These are phyloP conservation scores for Cyclanthera cordifolia DNA, from an alignment of 306 rosid species.

Conservation along the genomic window DNA sequence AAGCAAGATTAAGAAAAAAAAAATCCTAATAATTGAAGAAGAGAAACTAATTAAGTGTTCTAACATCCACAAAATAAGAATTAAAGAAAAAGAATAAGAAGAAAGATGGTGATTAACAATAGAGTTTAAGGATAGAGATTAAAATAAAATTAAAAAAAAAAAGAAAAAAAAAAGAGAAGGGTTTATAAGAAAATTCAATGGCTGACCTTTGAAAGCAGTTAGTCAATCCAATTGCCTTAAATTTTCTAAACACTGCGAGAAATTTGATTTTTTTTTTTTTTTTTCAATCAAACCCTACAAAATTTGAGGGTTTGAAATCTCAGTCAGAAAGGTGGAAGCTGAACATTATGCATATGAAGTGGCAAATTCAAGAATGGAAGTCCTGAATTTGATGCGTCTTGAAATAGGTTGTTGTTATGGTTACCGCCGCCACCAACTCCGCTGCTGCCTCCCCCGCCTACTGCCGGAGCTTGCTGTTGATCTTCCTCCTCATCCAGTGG, in stretches of 20 bases:
- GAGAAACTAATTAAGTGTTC: neutral
- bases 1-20: neutral
- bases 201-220: slow-evolving; percentile 5
- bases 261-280: neutral
- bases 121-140: neutral
- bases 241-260: slow-evolving; percentile 1
- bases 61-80: slow-evolving; percentile 1
- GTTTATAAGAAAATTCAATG: slow-evolving; percentile 7
- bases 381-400: slow-evolving; percentile 10
- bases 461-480: neutral
- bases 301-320: neutral
- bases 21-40: neutral
- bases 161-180: neutral
- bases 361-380: slow-evolving; percentile 16
- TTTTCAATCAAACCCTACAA: neutral
- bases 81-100: neutral
- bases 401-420: slow-evolving; percentile 1
- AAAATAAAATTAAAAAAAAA: no score
- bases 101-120: neutral
- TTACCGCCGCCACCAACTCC: no score
- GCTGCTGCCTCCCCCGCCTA: no score
- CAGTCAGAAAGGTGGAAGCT: slow-evolving; percentile 12
- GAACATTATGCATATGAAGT: slow-evolving; percentile 15
- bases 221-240: neutral
- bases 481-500: slow-evolving; percentile 18